Percentiles rank a stretch among this genome's conserved stretches.
Conservation (phyloP, 2,329 filamentous ascomycete species). For the Hypoxylon sp. region DNA sequence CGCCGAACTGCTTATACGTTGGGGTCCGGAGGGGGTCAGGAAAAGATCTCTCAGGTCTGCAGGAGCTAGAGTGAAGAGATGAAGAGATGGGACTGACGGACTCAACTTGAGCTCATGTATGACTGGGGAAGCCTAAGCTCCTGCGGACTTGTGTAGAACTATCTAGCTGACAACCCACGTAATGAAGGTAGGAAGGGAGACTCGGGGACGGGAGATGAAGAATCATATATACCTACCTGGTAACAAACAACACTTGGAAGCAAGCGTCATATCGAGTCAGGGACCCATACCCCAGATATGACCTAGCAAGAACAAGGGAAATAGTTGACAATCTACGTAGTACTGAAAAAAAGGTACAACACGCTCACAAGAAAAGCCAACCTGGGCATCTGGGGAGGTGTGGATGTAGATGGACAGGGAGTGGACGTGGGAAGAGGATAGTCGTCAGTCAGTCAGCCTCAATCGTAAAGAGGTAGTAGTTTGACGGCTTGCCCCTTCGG, state of each 20-base stretch:
- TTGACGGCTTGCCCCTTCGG: constrained; percentile 32
- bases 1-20: constrained; percentile 31
- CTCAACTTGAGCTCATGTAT: constrained; percentile 25
- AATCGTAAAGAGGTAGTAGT: constrained; percentile 28
- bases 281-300: constrained; percentile 18
- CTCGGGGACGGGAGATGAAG: constrained; percentile 18
- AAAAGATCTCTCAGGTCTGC: constrained; percentile 22
- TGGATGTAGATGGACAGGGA: constrained; percentile 35
- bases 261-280: constrained; percentile 21
- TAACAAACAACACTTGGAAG: constrained; percentile 12
- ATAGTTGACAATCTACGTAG: constrained; percentile 28
- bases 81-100: constrained; percentile 11
- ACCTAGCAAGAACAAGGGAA: constrained; percentile 26
- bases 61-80: constrained; percentile 12
- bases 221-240: constrained; percentile 37
- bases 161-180: constrained; percentile 6
- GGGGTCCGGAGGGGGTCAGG: constrained; percentile 27
- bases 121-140: constrained; percentile 8
- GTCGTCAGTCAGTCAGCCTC: constrained; percentile 36
- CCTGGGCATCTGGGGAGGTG: constrained; percentile 37
- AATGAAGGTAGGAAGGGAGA: constrained; percentile 8
- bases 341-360: constrained; percentile 25
- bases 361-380: constrained; percentile 26
- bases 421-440: constrained; percentile 23
- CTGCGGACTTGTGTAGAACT: constrained; percentile 2